A percentile compares a stretch with the other conserved stretches of the same genome.
These are phyloP conservation scores for Boletus vinaceobasis DNA, from an alignment of 768 basidiomycete species.

Conservation along the genomic window DNA sequence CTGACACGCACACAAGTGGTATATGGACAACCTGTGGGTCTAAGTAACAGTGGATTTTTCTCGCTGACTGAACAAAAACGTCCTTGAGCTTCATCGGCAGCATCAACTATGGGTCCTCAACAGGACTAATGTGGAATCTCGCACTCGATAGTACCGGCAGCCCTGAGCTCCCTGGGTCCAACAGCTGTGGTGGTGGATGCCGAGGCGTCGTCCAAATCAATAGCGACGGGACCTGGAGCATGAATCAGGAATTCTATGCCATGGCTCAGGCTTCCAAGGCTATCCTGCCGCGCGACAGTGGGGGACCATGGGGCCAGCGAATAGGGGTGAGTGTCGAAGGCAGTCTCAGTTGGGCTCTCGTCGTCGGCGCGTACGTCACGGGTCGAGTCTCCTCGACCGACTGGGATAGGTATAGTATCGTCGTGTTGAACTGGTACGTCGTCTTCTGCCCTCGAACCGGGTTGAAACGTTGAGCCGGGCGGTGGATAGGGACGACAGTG, in stretches of 20 bases:
- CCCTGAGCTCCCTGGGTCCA: conserved; percentile 63
- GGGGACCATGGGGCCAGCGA: conserved; percentile 66
- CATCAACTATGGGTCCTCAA: conserved; percentile 28
- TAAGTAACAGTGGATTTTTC: conserved; percentile 9
- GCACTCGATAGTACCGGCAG: conserved; percentile 60
- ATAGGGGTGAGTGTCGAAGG: conserved; percentile 65
- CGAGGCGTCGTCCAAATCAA: conserved; percentile 66
- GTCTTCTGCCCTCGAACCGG: not conserved
- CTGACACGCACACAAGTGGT: conserved; percentile 46
- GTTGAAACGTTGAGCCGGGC: not conserved
- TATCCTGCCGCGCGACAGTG: conserved; percentile 61
- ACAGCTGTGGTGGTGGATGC: conserved; percentile 64
- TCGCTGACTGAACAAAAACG: conserved; percentile 19
- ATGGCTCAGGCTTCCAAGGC: conserved; percentile 78
- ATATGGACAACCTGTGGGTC: conserved; percentile 61
- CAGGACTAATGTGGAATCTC: conserved; percentile 74
- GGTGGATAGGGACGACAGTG: conserved; percentile 43
- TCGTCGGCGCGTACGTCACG: conserved; percentile 67
- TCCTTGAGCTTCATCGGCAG: conserved; percentile 39
- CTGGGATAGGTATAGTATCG: conserved; percentile 64
- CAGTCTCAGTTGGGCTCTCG: conserved; percentile 50
- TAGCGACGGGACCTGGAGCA: conserved; percentile 54
- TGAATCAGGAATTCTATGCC: conserved; percentile 75
- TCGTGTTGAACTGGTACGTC: conserved; percentile 65
- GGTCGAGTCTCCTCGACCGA: conserved; percentile 49